These are phyloP conservation scores for Podila minutissima DNA, from an alignment of 192 early-diverging fungal species.

Conservation along the genomic window DNA sequence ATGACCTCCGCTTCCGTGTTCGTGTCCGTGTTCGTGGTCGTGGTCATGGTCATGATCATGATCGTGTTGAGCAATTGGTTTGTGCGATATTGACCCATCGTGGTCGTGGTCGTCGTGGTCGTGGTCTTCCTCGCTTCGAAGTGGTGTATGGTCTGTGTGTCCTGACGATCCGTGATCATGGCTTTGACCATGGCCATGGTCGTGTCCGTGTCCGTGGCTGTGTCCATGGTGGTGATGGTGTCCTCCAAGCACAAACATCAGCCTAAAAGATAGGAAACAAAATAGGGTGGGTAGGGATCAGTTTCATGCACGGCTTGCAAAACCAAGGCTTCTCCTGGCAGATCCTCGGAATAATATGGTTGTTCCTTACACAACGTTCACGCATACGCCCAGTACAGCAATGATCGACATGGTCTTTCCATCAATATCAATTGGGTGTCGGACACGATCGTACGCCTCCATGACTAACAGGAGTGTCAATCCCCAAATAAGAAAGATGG, in stretches of 20 bases:
- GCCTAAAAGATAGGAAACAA: slow-evolving; percentile 21
- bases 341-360: not conserved
- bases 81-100: slow-evolving; percentile 2
- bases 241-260: slow-evolving; percentile 64
- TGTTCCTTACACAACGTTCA: slow-evolving; percentile 74
- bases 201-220: slow-evolving; percentile 29
- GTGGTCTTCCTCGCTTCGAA: not conserved
- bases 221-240: slow-evolving; percentile 50
- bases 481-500: slow-evolving; percentile 84
- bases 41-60: slow-evolving; percentile 40
- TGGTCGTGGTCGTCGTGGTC: slow-evolving; percentile 19
- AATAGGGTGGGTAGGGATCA: slow-evolving; percentile 5
- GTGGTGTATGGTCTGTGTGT: slow-evolving; percentile 2
- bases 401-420: slow-evolving; percentile 76
- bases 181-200: slow-evolving; percentile 39
- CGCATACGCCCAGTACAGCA: slow-evolving; percentile 75
- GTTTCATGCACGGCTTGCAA: slow-evolving; percentile 3
- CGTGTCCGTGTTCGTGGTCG: slow-evolving; percentile 34
- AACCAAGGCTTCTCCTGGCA: not conserved
- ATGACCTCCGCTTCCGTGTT: slow-evolving; percentile 51
- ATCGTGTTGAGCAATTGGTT: slow-evolving; percentile 11
- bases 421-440: slow-evolving; percentile 69
- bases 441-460: slow-evolving; percentile 76
- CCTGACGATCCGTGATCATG: slow-evolving; percentile 21
- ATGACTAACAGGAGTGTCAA: slow-evolving; percentile 72